Conservation (phyloP, 2,329 filamentous ascomycete genomes). For the Colletotrichum eremochloae region DNA sequence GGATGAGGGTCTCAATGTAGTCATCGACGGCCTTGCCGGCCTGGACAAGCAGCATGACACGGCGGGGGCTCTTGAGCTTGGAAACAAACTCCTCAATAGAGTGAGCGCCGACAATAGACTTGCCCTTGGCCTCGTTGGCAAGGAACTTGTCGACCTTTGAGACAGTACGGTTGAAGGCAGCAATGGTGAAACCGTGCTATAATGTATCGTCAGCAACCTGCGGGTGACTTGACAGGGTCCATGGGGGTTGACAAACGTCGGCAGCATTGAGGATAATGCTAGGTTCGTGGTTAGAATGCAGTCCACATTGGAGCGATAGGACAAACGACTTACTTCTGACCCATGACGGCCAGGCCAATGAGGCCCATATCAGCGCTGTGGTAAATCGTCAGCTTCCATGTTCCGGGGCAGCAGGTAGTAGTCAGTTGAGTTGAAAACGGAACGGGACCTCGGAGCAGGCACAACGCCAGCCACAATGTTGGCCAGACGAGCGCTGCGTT, state of each 20-base stretch:
- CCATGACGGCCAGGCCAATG: slow-evolving; percentile 92
- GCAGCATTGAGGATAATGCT: slow-evolving; percentile 93
- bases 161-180: slow-evolving; percentile 98
- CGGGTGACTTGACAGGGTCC: background rate
- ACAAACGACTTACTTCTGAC: slow-evolving; percentile 56
- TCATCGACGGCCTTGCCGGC: slow-evolving; percentile 97
- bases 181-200: slow-evolving; percentile 88
- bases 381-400: slow-evolving; percentile 64
- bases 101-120: slow-evolving; percentile 94
- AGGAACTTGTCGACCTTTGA: slow-evolving; percentile 98
- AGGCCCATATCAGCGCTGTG: slow-evolving; percentile 89
- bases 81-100: slow-evolving; percentile 92
- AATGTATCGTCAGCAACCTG: slow-evolving; percentile 11
- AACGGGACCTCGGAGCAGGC: slow-evolving; percentile 56
- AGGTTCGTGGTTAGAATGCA: slow-evolving; percentile 61
- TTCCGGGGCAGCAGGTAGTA: slow-evolving; percentile 43
- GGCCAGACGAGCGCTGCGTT: slow-evolving; percentile 77
- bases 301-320: background rate
- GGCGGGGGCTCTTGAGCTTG: slow-evolving; percentile 97
- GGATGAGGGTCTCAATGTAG: slow-evolving; percentile 96
- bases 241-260: slow-evolving; percentile 58
- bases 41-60: slow-evolving; percentile 99
- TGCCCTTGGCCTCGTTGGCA: slow-evolving; percentile 92
- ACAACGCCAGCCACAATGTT: slow-evolving; percentile 60
- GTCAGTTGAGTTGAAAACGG: slow-evolving; percentile 43